phyloP scores from a whole-genome alignment of 768 basidiomycete species.

The Lactifluus pinguis region DNA sequence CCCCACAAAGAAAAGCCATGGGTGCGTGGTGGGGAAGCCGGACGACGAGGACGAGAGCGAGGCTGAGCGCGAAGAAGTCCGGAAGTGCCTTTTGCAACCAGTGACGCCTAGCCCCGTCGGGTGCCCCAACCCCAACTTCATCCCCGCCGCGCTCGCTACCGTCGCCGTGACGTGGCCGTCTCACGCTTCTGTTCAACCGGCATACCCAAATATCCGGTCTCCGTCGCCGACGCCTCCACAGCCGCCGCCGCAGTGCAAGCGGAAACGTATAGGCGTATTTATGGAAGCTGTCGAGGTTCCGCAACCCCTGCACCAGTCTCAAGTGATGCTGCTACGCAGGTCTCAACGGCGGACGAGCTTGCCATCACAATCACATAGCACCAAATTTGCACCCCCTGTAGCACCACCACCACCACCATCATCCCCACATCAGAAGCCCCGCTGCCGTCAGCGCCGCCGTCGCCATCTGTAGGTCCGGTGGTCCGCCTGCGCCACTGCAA shows the following conservation, averaged over 20 bases:
- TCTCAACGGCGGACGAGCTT: slow-evolving; percentile 15
- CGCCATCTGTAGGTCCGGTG: not conserved
- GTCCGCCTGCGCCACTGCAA: slow-evolving; percentile 10
- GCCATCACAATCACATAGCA: not conserved
- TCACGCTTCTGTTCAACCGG: not conserved
- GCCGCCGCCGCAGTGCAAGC: not conserved
- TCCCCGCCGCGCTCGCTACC: not conserved
- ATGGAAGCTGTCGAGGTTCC: slow-evolving; percentile 48
- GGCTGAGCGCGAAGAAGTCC: slow-evolving; percentile 10
- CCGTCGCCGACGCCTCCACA: slow-evolving; percentile 9
- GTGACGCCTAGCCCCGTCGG: not conserved
- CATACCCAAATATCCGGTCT: not conserved
- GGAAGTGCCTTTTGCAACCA: not conserved
- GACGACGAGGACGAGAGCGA: not conserved
- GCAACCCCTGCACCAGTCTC: slow-evolving; percentile 20
- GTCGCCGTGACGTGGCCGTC: not conserved
- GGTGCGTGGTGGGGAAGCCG: not conserved
- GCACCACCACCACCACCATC: not conserved
- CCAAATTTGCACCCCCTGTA: not conserved
- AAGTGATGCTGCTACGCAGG: slow-evolving; percentile 21
- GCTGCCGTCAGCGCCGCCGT: not conserved
- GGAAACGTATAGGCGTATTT: slow-evolving; percentile 41
- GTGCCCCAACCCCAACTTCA: not conserved
- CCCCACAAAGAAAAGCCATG: slow-evolving; percentile 3
- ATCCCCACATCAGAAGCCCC: not conserved